Conservation (phyloP, 208 protist genomes). For the Acanthamoeba culbertsoni region DNA sequence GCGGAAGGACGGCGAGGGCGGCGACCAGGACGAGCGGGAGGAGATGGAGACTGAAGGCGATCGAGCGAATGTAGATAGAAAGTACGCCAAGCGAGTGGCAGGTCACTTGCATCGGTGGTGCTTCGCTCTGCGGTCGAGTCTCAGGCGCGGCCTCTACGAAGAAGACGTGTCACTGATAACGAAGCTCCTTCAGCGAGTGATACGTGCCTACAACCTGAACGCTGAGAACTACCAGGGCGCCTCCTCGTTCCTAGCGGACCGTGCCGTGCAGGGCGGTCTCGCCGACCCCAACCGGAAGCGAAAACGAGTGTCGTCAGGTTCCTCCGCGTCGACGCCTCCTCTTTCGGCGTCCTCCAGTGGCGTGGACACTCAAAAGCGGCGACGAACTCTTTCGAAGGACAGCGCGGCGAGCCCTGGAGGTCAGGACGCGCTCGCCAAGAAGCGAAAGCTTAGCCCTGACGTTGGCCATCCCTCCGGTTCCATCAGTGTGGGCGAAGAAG, state of each 20-base stretch:
- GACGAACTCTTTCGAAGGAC: neutral
- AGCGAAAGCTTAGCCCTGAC: neutral
- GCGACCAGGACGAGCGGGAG: neutral
- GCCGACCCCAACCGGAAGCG: neutral
- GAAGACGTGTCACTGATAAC: neutral
- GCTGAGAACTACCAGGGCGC: neutral
- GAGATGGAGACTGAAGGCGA: neutral
- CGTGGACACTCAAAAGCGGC: neutral
- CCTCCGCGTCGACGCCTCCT: neutral
- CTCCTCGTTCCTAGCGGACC: neutral
- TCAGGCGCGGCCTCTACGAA: neutral
- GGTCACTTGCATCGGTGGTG: neutral
- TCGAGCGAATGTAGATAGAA: neutral
- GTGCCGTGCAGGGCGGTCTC: neutral
- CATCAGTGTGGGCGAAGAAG: neutral
- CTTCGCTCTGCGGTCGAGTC: neutral
- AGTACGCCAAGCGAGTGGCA: slow-evolving; percentile 15
- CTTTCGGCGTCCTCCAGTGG: neutral
- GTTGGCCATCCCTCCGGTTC: neutral
- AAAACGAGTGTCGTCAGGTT: neutral
- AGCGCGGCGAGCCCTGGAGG: neutral
- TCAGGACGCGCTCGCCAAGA: neutral
- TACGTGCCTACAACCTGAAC: neutral
- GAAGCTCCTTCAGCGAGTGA: neutral
- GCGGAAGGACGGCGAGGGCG: neutral